Percentiles rank a stretch among this genome's conserved stretches.
Conservation (phyloP, 768 basidiomycete species). For the Nevesoporus exiguus region DNA sequence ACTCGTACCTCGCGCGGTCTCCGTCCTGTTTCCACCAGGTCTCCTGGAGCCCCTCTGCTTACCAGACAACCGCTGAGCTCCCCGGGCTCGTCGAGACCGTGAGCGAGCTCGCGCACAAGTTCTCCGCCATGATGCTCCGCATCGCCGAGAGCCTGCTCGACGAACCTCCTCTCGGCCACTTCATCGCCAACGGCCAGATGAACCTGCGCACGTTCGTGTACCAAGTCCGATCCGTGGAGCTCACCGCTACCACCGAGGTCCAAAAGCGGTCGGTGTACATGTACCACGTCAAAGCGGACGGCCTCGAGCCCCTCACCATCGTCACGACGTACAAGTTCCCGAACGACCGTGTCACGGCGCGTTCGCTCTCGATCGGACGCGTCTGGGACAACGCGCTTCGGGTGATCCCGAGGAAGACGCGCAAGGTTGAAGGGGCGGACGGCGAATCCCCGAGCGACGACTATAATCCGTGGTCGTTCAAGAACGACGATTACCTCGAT, state of each 20-base stretch:
- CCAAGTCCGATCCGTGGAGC: conserved; percentile 15
- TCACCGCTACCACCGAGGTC: conserved; percentile 5
- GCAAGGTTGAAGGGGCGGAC: background rate
- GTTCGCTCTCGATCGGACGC: conserved; percentile 16
- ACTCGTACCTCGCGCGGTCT: conserved; percentile 24
- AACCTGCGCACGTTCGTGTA: conserved; percentile 26
- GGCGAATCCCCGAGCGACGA: conserved; percentile 3
- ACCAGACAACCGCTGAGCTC: background rate
- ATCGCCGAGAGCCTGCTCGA: conserved; percentile 18
- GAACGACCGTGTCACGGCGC: background rate
- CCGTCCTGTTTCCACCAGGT: conserved; percentile 22
- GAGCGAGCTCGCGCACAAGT: conserved; percentile 13
- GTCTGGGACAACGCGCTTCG: conserved; percentile 25
- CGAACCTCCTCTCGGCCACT: conserved; percentile 28
- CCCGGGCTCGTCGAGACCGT: conserved; percentile 10
- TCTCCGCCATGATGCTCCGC: conserved; percentile 15
- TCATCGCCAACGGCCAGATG: conserved; percentile 30
- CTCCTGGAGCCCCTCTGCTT: conserved; percentile 7
- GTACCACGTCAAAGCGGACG: conserved; percentile 22
- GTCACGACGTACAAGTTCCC: conserved; percentile 12
- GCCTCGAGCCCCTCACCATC: conserved; percentile 16
- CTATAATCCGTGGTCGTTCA: conserved; percentile 14
- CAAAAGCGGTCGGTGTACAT: conserved; percentile 11
- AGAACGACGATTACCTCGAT: conserved; percentile 8
- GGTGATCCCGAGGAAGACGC: background rate